Evolutionary conservation across 768 basidiomycete species (phyloP).

Genomic region (Boletales sp.): DNA sequence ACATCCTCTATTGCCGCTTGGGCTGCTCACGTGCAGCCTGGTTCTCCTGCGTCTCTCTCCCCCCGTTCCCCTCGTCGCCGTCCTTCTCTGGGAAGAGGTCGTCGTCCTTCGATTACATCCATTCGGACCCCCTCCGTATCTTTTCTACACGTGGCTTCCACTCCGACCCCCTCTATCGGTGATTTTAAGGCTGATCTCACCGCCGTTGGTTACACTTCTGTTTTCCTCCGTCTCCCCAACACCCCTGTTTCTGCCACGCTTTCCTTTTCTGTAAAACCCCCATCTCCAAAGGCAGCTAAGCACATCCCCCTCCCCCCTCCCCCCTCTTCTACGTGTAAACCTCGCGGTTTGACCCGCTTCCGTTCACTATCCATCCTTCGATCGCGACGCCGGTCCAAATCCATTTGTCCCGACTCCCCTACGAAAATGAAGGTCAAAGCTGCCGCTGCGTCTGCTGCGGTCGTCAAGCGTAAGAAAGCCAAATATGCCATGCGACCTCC

Average conservation of each 20-base stretch:
- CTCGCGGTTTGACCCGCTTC: conserved; percentile 40
- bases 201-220: conserved; percentile 59
- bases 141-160: conserved; percentile 42
- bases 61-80: conserved; percentile 39
- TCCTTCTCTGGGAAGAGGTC: conserved; percentile 27
- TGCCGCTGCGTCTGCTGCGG: conserved; percentile 24
- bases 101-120: conserved; percentile 38
- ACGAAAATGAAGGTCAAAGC: conserved; percentile 21
- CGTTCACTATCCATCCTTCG: conserved; percentile 51
- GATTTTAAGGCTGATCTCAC: conserved; percentile 55
- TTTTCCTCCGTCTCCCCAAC: conserved; percentile 57
- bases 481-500: conserved; percentile 44
- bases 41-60: conserved; percentile 51
- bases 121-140: conserved; percentile 41
- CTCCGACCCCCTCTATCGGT: conserved; percentile 43
- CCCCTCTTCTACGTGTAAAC: conserved; percentile 11
- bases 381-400: conserved; percentile 37
- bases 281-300: conserved; percentile 2
- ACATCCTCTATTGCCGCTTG: conserved; percentile 55
- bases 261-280: conserved; percentile 6
- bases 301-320: conserved; percentile 18
- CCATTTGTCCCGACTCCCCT: conserved; percentile 25
- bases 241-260: conserved; percentile 36
- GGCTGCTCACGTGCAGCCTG: conserved; percentile 66
- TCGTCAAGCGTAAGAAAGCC: conserved; percentile 50